These are phyloP conservation scores for Dittrichia graveolens DNA, from an alignment of 129 eudicot genomes.

Conservation along the genomic window DNA sequence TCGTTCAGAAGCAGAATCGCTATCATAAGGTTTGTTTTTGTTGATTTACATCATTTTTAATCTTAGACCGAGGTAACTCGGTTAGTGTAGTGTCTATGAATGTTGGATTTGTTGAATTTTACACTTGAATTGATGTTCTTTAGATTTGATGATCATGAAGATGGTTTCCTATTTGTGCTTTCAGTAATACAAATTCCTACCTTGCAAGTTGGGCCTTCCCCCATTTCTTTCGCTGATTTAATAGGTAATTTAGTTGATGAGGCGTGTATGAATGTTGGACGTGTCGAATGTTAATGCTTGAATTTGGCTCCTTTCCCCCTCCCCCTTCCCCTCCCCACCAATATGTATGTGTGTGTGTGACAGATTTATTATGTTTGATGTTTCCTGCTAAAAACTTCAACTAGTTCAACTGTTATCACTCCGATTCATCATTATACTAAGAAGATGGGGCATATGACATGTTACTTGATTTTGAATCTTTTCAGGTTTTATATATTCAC, in stretches of 20 bases:
- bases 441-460: neutral
- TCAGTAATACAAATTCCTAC: neutral
- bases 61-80: neutral
- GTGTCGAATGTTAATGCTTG: too few relatives aligned
- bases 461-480: neutral
- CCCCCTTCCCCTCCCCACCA: too few relatives aligned
- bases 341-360: too few relatives aligned
- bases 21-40: slow-evolving; percentile 24
- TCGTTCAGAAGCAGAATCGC: slow-evolving; percentile 26
- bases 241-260: too few relatives aligned
- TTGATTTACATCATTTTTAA: neutral
- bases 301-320: too few relatives aligned
- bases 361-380: too few relatives aligned
- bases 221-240: neutral
- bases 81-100: neutral
- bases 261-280: too few relatives aligned
- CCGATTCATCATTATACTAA: neutral
- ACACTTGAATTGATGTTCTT: slow-evolving; percentile 5
- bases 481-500: neutral
- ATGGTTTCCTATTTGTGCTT: neutral
- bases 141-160: neutral
- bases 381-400: too few relatives aligned
- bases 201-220: slow-evolving; percentile 5
- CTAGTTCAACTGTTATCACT: too few relatives aligned
- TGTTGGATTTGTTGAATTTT: slow-evolving; percentile 5